phyloP scores from a whole-genome alignment of 2,329 filamentous ascomycete species.

The Aspergillus terreus region DNA sequence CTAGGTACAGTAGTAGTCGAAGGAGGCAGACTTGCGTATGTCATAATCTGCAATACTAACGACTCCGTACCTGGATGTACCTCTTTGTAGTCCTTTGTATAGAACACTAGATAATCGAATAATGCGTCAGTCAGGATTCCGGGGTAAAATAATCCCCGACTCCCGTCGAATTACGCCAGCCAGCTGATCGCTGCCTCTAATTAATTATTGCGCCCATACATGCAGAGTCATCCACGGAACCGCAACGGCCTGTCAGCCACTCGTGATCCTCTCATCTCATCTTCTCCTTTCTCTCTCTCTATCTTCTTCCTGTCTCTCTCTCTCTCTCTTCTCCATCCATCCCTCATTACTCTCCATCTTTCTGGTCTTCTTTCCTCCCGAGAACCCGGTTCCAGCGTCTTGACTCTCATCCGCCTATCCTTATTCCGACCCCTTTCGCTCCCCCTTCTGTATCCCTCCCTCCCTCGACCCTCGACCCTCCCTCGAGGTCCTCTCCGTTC shows the following conservation, averaged over 20 bases:
- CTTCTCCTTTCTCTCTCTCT: slow-evolving; percentile 3
- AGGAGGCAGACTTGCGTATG: too few species aligned
- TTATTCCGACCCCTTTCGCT: slow-evolving; percentile 1
- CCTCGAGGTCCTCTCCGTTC: not conserved
- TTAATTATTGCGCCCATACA: too few species aligned
- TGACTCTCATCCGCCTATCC: slow-evolving; percentile 1
- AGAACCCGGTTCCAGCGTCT: not conserved
- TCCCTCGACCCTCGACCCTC: slow-evolving; percentile 8
- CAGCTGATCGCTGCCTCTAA: too few species aligned
- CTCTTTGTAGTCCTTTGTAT: too few species aligned
- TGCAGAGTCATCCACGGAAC: not conserved
- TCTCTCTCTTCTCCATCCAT: not conserved
- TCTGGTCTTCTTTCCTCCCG: not conserved
- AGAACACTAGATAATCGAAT: too few species aligned
- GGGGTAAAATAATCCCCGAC: too few species aligned
- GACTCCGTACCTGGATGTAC: too few species aligned
- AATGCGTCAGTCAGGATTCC: too few species aligned
- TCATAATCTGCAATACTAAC: too few species aligned
- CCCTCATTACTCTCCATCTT: not conserved
- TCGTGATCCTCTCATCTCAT: not conserved
- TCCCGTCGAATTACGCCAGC: too few species aligned
- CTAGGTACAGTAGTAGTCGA: too few species aligned
- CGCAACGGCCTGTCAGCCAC: not conserved
- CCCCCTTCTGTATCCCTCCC: slow-evolving; percentile 1
- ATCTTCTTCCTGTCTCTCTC: slow-evolving; percentile 3